Conservation (phyloP, 257 asterid species). For the Solanum pinnatisectum region DNA sequence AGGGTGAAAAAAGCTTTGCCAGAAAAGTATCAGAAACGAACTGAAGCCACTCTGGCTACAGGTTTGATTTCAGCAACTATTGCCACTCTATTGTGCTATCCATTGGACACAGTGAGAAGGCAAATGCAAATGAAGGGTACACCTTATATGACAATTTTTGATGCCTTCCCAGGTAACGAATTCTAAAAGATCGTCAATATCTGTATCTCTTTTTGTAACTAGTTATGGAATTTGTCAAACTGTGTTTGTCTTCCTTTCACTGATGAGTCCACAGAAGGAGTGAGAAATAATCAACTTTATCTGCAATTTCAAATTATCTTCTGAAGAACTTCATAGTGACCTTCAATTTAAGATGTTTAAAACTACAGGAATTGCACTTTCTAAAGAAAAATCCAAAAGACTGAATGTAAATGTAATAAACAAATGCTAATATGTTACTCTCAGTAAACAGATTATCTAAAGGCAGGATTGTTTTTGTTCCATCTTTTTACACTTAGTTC, state of each 20-base stretch:
- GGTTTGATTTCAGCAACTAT: conserved; percentile 84
- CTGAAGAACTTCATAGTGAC: neutral
- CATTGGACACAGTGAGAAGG: conserved; percentile 86
- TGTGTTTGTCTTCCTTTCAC: neutral
- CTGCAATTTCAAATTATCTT: neutral
- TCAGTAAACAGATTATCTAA: neutral
- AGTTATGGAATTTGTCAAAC: neutral
- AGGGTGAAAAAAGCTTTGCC: conserved; percentile 94
- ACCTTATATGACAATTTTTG: conserved; percentile 64
- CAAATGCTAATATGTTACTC: neutral
- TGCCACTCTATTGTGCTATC: conserved; percentile 88
- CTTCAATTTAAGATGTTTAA: neutral
- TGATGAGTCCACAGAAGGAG: neutral
- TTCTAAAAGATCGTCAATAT: neutral
- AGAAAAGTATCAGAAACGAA: conserved; percentile 72
- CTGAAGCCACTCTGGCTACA: conserved; percentile 63
- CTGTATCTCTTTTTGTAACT: neutral
- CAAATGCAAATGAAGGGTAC: conserved; percentile 98
- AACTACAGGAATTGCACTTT: neutral
- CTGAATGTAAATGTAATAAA: no score
- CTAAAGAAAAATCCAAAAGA: neutral
- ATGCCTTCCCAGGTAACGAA: conserved; percentile 69
- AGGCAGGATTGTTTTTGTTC: neutral
- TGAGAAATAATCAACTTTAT: neutral
- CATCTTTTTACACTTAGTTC: neutral